phyloP scores from a whole-genome alignment of 352 stramenopile species.

The Globisporangium canariense region DNA sequence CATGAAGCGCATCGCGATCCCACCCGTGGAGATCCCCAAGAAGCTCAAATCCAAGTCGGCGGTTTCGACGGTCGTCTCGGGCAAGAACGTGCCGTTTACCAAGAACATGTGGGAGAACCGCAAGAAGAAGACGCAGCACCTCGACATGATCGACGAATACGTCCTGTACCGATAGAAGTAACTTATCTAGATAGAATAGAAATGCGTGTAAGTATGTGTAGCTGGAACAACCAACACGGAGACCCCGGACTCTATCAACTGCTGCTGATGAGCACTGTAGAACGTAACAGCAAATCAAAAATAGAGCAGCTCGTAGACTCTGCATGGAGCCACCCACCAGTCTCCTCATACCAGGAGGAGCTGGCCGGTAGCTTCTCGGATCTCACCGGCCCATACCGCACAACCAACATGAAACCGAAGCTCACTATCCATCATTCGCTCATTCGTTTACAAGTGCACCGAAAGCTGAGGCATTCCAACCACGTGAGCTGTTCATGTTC shows the following conservation, averaged over 20 bases:
- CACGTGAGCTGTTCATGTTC: too few species aligned
- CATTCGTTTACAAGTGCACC: neutral
- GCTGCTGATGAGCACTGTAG: neutral
- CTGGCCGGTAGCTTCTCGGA: slow-evolving; percentile 12
- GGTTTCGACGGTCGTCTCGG: slow-evolving; percentile 40
- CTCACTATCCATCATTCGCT: neutral
- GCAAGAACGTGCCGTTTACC: slow-evolving; percentile 61
- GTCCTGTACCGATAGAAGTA: slow-evolving; percentile 31
- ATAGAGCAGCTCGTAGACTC: slow-evolving; percentile 12
- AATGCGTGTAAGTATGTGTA: neutral
- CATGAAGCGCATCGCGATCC: slow-evolving; percentile 58
- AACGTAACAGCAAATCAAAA: neutral
- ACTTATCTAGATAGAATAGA: slow-evolving; percentile 1
- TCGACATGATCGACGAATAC: slow-evolving; percentile 50
- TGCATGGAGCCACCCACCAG: slow-evolving; percentile 9
- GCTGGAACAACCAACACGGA: neutral
- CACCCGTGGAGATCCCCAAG: slow-evolving; percentile 52
- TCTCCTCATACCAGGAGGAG: neutral
- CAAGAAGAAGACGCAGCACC: slow-evolving; percentile 43
- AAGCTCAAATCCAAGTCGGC: slow-evolving; percentile 39
- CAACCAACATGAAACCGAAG: neutral
- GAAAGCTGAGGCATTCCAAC: neutral
- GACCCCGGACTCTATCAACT: slow-evolving; percentile 6
- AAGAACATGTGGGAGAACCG: slow-evolving; percentile 66
- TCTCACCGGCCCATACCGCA: neutral